Evolutionary conservation across 257 asterid genomes (phyloP).

Genomic region (Solanum virginianum): DNA sequence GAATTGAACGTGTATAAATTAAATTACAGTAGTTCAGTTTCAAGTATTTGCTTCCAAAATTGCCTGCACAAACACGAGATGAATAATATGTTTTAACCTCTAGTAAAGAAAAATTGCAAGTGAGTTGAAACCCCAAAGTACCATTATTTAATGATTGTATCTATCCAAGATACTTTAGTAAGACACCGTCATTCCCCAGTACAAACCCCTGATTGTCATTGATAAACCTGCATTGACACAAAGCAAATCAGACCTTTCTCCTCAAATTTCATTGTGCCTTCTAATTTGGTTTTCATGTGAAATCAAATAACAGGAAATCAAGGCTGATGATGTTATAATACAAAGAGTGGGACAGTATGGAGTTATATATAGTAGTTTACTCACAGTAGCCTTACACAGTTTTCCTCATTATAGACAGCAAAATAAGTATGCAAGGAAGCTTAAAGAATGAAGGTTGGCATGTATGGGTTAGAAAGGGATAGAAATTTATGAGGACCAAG

Average conservation of each 20-base stretch:
- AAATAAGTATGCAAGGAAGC: not conserved
- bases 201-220: conserved; percentile 83
- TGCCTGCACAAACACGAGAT: not conserved
- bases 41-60: not conserved
- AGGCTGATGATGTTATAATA: not conserved
- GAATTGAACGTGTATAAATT: not conserved
- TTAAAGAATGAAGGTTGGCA: not conserved
- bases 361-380: not conserved
- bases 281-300: not conserved
- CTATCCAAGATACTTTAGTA: conserved; percentile 90
- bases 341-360: not conserved
- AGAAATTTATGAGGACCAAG: not conserved
- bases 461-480: not conserved
- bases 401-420: not conserved
- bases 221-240: conserved; percentile 52
- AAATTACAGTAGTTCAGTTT: not conserved
- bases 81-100: not conserved
- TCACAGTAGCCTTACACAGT: not conserved
- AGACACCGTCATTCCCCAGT: conserved; percentile 87
- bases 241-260: not conserved
- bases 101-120: not conserved
- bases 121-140: not conserved
- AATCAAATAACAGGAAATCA: not conserved
- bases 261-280: not conserved
- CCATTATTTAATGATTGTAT: not conserved